phyloP scores from a whole-genome alignment of 2,329 filamentous ascomycete genomes.

The Bipolaris bicolor region DNA sequence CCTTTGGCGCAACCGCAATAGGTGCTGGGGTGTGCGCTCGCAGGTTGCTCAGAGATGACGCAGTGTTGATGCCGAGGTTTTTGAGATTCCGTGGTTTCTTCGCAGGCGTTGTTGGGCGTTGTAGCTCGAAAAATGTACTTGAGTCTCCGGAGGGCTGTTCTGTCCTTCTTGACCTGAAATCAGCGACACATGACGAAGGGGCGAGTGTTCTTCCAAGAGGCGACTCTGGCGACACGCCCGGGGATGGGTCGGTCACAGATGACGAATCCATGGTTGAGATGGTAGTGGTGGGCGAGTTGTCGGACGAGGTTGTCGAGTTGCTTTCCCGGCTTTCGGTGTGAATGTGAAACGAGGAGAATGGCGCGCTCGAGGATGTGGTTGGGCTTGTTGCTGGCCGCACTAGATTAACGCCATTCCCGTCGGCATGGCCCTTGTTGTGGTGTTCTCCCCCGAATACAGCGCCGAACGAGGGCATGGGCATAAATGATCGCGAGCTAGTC shows the following conservation, averaged over 20 bases:
- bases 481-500: constrained; percentile 43
- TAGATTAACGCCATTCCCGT: constrained; percentile 39
- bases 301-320: constrained; percentile 84
- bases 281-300: constrained; percentile 94
- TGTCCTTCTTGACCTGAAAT: constrained; percentile 51
- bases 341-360: constrained; percentile 58
- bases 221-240: constrained; percentile 88
- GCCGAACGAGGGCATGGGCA: constrained; percentile 74
- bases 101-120: constrained; percentile 60
- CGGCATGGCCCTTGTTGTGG: constrained; percentile 55
- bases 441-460: constrained; percentile 72
- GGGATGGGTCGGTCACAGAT: constrained; percentile 86
- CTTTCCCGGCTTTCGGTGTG: constrained; percentile 75
- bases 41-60: constrained; percentile 54
- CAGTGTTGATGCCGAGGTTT: constrained; percentile 77
- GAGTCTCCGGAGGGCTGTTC: constrained; percentile 52
- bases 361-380: constrained; percentile 38
- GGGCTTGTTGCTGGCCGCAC: constrained; percentile 45
- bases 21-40: constrained; percentile 59
- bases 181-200: constrained; percentile 69
- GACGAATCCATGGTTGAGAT: constrained; percentile 92
- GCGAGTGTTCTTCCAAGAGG: constrained; percentile 76
- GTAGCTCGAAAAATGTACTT: constrained; percentile 61
- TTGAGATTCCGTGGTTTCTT: constrained; percentile 82
- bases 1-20: constrained; percentile 56